A percentile compares a stretch with the other conserved stretches of the same genome.
Evolutionary conservation across 1,284 basidiomycete species (phyloP).

Genomic region (Sanguinoderma infundibulare): DNA sequence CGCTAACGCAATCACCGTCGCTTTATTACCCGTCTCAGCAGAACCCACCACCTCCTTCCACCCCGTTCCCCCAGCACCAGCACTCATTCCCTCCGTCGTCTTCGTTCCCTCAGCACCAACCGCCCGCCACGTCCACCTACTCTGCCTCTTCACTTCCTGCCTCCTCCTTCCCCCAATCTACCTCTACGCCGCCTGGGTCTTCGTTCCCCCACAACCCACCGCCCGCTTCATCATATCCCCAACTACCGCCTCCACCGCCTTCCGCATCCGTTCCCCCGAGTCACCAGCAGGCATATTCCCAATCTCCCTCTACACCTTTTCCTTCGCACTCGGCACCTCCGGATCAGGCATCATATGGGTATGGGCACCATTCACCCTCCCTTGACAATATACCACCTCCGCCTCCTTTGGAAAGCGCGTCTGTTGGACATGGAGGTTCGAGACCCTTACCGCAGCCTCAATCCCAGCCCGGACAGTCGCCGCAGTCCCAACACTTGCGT

Average conservation of each 20-base stretch:
- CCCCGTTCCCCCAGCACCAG: constrained; percentile 4
- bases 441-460: constrained; percentile 54
- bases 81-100: constrained; percentile 11
- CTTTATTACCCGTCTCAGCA: constrained; percentile 32
- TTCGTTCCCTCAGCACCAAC: constrained; percentile 19
- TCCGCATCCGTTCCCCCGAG: constrained; percentile 21
- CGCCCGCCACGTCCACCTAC: constrained; percentile 10
- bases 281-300: constrained; percentile 11
- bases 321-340: constrained; percentile 23
- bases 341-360: constrained; percentile 22
- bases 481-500: constrained; percentile 16
- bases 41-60: constrained; percentile 20
- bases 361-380: constrained; percentile 30
- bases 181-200: background rate
- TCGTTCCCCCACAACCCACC: constrained; percentile 25
- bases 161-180: constrained; percentile 4
- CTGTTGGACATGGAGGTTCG: constrained; percentile 44
- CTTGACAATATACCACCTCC: constrained; percentile 40
- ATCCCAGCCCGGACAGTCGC: constrained; percentile 12
- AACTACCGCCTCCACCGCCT: constrained; percentile 5
- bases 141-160: constrained; percentile 12
- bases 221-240: constrained; percentile 39
- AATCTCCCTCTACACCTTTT: constrained; percentile 8
- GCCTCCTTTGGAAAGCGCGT: constrained; percentile 38
- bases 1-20: constrained; percentile 18